Conservation (phyloP, 2,329 filamentous ascomycete genomes). For the Pseudocercospora musae region DNA sequence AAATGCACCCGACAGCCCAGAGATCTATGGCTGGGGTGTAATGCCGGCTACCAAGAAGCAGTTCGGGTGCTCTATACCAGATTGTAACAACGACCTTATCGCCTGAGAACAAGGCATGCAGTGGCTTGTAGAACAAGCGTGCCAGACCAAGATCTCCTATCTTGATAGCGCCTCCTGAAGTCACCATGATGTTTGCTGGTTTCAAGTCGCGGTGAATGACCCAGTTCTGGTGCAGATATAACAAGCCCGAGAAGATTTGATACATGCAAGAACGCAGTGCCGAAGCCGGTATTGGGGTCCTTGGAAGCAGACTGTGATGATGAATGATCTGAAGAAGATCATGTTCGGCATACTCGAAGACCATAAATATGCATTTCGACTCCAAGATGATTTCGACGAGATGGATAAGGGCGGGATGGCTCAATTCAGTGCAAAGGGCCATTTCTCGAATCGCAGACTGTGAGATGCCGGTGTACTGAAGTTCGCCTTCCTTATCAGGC, state of each 20-base stretch:
- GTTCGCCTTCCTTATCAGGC: conserved; percentile 95
- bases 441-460: conserved; percentile 97
- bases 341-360: conserved; percentile 98
- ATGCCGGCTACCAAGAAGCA: conserved; percentile 87
- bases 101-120: conserved; percentile 85
- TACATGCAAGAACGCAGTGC: conserved; percentile 94
- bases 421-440: conserved; percentile 90
- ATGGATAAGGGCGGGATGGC: conserved; percentile 83
- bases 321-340: conserved; percentile 97
- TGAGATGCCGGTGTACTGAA: conserved; percentile 95
- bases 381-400: conserved; percentile 95
- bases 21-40: conserved; percentile 97
- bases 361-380: conserved; percentile 99
- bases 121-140: conserved; percentile 86
- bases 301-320: conserved; percentile 85
- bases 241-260: conserved; percentile 88
- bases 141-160: conserved; percentile 93
- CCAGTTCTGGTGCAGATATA: conserved; percentile 96
- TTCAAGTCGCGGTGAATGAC: conserved; percentile 95
- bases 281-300: conserved; percentile 80
- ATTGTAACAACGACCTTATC: conserved; percentile 99
- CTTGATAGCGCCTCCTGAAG: conserved; percentile 81
- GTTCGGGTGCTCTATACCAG: conserved; percentile 95
- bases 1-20: conserved; percentile 97
- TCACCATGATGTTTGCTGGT: conserved; percentile 98